Evolutionary conservation across 371 early-diverging fungal species (phyloP).

Genomic region (Batkoa obscura): DNA sequence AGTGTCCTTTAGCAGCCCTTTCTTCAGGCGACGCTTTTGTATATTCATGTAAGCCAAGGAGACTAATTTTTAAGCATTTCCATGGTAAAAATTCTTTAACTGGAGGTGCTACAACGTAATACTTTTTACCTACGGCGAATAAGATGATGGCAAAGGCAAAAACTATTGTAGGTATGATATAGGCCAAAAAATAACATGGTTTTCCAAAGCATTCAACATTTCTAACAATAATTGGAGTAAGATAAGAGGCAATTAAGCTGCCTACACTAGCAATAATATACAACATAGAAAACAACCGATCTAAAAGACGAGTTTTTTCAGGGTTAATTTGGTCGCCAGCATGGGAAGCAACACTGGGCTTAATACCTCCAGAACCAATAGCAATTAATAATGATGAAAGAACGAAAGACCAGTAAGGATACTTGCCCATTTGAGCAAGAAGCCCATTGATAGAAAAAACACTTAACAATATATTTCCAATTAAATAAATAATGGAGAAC

Average conservation of each 20-base stretch:
- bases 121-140: conserved; percentile 13
- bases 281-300: conserved; percentile 23
- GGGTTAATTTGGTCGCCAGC: conserved; percentile 25
- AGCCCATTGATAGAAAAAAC: conserved; percentile 4
- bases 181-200: conserved; percentile 7
- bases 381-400: conserved; percentile 21
- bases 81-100: conserved; percentile 28
- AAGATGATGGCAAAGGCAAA: conserved; percentile 7
- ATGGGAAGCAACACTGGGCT: conserved; percentile 28
- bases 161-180: neutral
- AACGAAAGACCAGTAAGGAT: conserved; percentile 10
- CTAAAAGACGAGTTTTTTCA: neutral
- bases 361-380: conserved; percentile 31
- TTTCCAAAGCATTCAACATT: conserved; percentile 6
- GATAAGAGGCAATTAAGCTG: conserved; percentile 8
- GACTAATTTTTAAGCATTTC: conserved; percentile 12
- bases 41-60: neutral
- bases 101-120: conserved; percentile 30
- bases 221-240: neutral
- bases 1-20: neutral
- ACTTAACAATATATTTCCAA: neutral
- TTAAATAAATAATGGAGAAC: conserved; percentile 2
- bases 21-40: neutral
- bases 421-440: conserved; percentile 7
- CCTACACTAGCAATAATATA: conserved; percentile 27